Base-by-base conservation (phyloP, 2,329 filamentous ascomycete genomes). In the Epichloe uncinata region DNA sequence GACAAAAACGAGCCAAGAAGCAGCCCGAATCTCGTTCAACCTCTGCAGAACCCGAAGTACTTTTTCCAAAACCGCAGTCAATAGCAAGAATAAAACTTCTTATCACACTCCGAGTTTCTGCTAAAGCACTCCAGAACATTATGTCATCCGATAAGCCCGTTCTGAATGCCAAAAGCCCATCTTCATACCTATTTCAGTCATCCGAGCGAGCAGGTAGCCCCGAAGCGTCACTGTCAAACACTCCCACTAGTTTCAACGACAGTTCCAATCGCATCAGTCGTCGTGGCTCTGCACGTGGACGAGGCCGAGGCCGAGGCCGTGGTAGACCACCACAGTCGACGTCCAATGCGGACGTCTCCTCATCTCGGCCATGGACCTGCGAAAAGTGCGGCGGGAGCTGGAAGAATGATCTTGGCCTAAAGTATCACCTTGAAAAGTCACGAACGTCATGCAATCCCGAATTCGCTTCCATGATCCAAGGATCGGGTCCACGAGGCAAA, bases 361-460 rank as follows among this genome's bases (percentile, higher is more conserved):
- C 43, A 35, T 50, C 54, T 15, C 63, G 64, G 30, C 55, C 63
- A 2, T 78, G 65, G 56, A 65, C 62, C 18, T 81, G 78, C 53
- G 69, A 75, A 9, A 74, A 70, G 42, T 81, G 78, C 52, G 71
- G 71, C 9, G 71, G 69, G 3, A 64, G 61, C 11, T 81, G 77
- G 76, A 79, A 79, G 60, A 81, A 81, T 47, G 67, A 74, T 35
- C 66, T 77, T 43, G 78, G 78, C 0, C 64, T 81, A 15, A 76
- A 78, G 47, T 81, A 81, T 57, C 78, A 81, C 53, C 61, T 74
- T 13, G 73, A 72, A 35, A 80, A 79, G 56, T 75, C 77, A 1
- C 67, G 67, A 52, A 73, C 73, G 3, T 20, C 68, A 13, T 81
- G 78, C 57, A 81, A 81, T 55, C 71, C 76, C 18, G 65, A 58